Evolutionary conservation across 2,329 filamentous ascomycete species (phyloP).

Genomic region (Colletotrichum noveboracense): DNA sequence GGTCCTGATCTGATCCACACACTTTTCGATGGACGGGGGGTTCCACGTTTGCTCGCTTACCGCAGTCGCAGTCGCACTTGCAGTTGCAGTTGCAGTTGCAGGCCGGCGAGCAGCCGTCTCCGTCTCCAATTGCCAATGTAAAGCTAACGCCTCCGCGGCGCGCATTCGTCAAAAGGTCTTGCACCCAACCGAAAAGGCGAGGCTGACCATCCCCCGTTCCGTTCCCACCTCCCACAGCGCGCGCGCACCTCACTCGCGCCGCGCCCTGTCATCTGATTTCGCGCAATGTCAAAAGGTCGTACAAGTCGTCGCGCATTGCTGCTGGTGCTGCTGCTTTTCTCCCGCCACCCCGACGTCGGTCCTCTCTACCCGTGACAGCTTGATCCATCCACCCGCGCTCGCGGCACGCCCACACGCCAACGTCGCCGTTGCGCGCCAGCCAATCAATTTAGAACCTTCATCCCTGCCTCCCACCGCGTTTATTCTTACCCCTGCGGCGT

Average conservation of each 20-base stretch:
- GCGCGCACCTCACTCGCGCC: neutral
- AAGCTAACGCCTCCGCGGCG: conserved; percentile 3
- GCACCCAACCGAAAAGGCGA: conserved; percentile 18
- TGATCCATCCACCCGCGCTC: neutral
- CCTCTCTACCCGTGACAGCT: neutral
- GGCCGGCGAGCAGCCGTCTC: conserved; percentile 1
- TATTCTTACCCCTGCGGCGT: conserved; percentile 18
- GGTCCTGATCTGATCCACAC: neutral
- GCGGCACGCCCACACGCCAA: neutral
- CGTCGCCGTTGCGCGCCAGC: neutral
- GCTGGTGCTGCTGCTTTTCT: neutral
- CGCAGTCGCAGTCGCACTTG: neutral
- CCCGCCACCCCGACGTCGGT: neutral
- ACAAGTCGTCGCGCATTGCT: conserved; percentile 10
- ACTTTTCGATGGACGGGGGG: neutral
- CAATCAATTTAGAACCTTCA: neutral
- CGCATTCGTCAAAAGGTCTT: conserved; percentile 4
- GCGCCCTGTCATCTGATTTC: conserved; percentile 3
- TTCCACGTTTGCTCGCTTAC: conserved; percentile 5
- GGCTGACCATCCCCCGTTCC: conserved; percentile 8
- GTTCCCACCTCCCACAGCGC: neutral
- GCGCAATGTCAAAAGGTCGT: conserved; percentile 7
- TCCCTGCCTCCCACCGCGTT: conserved; percentile 21
- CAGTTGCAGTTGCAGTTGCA: neutral
- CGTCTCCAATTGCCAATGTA: conserved; percentile 4